These are phyloP conservation scores for Suhomyces faveliae DNA, from an alignment of 805 yeast species.

Conservation along the genomic window DNA sequence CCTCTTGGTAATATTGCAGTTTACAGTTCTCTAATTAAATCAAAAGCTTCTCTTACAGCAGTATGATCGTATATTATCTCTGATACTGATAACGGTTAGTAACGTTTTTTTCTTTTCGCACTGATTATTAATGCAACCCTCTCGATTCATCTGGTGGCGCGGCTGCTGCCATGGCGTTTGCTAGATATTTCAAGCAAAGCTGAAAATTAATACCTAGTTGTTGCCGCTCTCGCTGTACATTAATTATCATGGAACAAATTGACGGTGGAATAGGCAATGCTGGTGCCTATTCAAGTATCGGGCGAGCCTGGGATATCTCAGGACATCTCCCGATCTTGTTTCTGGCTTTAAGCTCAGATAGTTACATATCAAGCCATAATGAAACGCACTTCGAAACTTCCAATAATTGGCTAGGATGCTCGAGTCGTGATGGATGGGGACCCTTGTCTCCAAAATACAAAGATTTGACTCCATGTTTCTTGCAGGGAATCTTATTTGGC, in stretches of 20 bases:
- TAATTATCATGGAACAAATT: constrained; percentile 1
- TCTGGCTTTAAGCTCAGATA: neutral
- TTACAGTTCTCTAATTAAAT: neutral
- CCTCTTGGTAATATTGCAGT: neutral
- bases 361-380: neutral
- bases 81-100: neutral
- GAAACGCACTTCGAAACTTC: neutral
- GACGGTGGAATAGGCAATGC: constrained; percentile 1
- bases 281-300: neutral
- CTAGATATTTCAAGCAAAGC: too few species aligned
- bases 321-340: constrained; percentile 5
- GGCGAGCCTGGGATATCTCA: constrained; percentile 2
- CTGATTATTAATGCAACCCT: constrained; percentile 2
- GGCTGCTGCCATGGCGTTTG: neutral
- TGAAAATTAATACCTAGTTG: neutral
- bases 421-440: constrained; percentile 40
- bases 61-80: neutral
- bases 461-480: constrained; percentile 61
- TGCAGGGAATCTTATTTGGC: constrained; percentile 51
- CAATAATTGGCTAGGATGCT: constrained; percentile 29
- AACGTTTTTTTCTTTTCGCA: constrained; percentile 1
- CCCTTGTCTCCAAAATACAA: constrained; percentile 39
- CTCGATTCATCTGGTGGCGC: neutral
- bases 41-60: neutral
- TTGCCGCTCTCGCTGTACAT: neutral